Base-by-base conservation (phyloP, 1,139 yeast genomes). In the Nadsonia starkeyi-henricii region DNA sequence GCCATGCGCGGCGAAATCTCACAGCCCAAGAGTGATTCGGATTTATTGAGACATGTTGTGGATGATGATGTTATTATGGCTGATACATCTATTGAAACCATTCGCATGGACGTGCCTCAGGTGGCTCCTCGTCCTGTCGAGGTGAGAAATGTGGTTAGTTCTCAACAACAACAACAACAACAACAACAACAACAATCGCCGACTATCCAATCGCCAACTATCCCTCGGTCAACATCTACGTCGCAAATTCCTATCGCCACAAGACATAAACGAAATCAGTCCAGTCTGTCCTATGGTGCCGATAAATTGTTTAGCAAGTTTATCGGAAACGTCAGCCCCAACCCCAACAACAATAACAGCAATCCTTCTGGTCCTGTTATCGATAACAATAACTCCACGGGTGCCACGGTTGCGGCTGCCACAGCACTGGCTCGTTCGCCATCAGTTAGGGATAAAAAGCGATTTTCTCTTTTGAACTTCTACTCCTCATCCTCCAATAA, bases 271-370 rank as follows among this genome's bases (percentile, higher is more conserved):
- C 56, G 62, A 18, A 60, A 57, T 3, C 56, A 60, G 19, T 56
- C 60, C 33, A 54, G 60, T 44, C 58, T 61, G 21, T 61, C 64
- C 2, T 60, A 58, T 45, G 60, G 60, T 8, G 61, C 61, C 8
- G 62, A 58, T 50, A 54, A 53, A 47, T 49, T 56, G 21, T 56
- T 59, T 45, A 54, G 62, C 47, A 57, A 56, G 52, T 47, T 60
- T 42, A 53, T 59, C 45, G 63, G 63, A 13, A 50, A 26, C 28
- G 19, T 23, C 12, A 19, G 19, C 19, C 41, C 43, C 20, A 30
- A 15, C 17, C 7, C 33, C 42, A 26, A 44, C 28, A 44, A 20
- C 17, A 26, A 28, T 13, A 23, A 5, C 28, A 23, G 28, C 9
- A 5, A 5, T 5, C 9, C 28, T 23, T 23, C 28, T 5, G 9